Base-by-base conservation (phyloP, 2,329 filamentous ascomycete species). In the Curvularia lunata region DNA sequence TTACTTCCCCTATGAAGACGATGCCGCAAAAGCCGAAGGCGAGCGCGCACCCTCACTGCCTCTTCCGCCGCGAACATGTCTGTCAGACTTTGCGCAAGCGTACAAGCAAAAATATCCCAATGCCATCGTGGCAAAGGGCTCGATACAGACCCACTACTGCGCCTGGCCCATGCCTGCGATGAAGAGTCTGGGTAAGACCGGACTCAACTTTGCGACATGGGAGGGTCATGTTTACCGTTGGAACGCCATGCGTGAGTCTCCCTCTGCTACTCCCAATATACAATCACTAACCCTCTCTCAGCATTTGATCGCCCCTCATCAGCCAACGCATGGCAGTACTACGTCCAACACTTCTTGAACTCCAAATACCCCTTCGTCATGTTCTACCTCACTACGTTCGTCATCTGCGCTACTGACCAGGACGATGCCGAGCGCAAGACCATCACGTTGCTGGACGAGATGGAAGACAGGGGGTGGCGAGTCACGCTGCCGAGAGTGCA, bases 141-240 rank as follows among this genome's bases (percentile, higher is more conserved):
- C 18, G 1, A 51, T 42, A 0, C 18, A 67, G 18, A 71, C 68
- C 0, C 70, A 72, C 25, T 74, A 74, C 45, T 72, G 70, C 23
- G 71, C 70, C 7, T 74, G 70, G 69, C 70, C 71, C 0, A 74
- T 74, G 68, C 71, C 71, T 0, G 50, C 59, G 0, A 64, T 74
- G 38, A 65, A 65, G 43, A 65, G 68, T 10, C 28, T 69, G 0
- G 70, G 70, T 0, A 67, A 63, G 1, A 67, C 13, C 1, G 65
- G 61, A 0, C 48, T 69, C 0, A 71, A 66, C 16, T 74, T 72
- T 37, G 67, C 60, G 0, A 74, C 70, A 0, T 69, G 65, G 57
- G 69, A 74, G 52, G 71, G 71, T 0, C 69, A 73, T 45, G 42
- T 73, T 0, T 74, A 74, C 37, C 65, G 67, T 1, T 74, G 71